Evolutionary conservation across 2,329 filamentous ascomycete species (phyloP).

Genomic region (Cladophialophora exuberans): DNA sequence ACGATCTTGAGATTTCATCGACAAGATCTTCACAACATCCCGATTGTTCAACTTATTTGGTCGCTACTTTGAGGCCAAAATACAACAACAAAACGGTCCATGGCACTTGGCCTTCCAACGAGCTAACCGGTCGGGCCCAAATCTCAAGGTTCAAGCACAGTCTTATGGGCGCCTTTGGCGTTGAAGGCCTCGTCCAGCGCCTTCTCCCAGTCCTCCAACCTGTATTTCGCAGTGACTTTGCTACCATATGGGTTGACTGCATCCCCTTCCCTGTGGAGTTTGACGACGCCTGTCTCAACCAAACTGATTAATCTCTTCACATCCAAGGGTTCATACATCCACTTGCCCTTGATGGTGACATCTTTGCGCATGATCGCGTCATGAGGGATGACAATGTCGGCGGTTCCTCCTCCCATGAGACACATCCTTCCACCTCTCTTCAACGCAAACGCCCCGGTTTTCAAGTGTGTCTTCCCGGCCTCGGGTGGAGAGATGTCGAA

Average conservation of each 20-base stretch:
- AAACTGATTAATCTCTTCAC: conserved; percentile 29
- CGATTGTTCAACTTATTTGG: no score
- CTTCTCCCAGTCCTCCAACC: conserved; percentile 22
- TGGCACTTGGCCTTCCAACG: no score
- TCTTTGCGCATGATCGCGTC: conserved; percentile 24
- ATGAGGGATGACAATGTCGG: conserved; percentile 29
- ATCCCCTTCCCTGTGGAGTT: conserved; percentile 10
- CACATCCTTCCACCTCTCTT: conserved; percentile 22
- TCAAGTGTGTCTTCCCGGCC: conserved; percentile 43
- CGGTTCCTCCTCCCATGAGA: conserved; percentile 32
- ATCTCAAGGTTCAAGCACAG: not conserved
- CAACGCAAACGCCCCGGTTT: conserved; percentile 41
- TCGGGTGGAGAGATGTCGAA: conserved; percentile 53
- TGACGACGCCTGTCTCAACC: conserved; percentile 29
- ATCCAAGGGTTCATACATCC: conserved; percentile 33
- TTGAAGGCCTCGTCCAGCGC: conserved; percentile 14
- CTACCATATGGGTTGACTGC: conserved; percentile 5
- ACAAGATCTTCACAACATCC: no score
- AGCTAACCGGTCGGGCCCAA: no score
- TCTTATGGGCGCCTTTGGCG: not conserved
- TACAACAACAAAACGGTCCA: no score
- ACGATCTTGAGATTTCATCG: not conserved
- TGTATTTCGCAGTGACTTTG: conserved; percentile 7
- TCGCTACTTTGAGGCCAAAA: no score
- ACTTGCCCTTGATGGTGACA: conserved; percentile 33